Evolutionary conservation across 2,329 filamentous ascomycete genomes (phyloP).

Genomic region (Fusarium pseudocircinatum): DNA sequence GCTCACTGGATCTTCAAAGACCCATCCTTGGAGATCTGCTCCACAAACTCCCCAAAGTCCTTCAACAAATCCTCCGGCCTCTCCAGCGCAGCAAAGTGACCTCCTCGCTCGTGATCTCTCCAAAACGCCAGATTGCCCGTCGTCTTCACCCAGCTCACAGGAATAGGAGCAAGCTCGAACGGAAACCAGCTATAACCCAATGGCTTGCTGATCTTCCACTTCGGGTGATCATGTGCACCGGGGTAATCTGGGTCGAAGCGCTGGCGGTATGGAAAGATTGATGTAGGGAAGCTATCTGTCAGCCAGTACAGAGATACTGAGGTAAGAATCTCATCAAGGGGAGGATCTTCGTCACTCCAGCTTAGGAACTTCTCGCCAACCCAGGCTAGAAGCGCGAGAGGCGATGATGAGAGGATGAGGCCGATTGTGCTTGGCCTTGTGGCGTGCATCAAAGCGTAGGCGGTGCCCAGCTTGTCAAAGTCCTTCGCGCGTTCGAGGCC

Average conservation of each 20-base stretch:
- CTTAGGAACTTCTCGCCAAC: background rate
- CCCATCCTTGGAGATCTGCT: slow-evolving; percentile 1
- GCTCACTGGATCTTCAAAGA: background rate
- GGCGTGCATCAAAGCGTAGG: background rate
- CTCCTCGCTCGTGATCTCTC: background rate
- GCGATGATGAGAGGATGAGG: background rate
- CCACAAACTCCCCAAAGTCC: slow-evolving; percentile 1
- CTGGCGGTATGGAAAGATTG: slow-evolving; percentile 1
- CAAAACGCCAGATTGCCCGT: background rate
- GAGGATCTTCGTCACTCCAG: slow-evolving; percentile 2
- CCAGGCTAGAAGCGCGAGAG: slow-evolving; percentile 1
- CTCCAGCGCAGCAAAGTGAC: slow-evolving; percentile 1
- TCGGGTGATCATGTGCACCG: background rate
- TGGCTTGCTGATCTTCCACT: background rate
- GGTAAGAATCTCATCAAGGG: background rate
- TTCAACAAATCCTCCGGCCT: background rate
- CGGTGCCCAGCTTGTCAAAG: background rate
- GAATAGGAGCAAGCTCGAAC: background rate
- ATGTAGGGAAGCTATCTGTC: background rate
- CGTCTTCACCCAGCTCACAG: background rate
- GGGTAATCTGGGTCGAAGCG: background rate
- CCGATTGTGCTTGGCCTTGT: slow-evolving; percentile 6
- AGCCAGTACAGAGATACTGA: slow-evolving; percentile 1
- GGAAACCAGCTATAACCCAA: slow-evolving; percentile 11
- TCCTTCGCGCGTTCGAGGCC: background rate